Conservation (phyloP, 2,329 filamentous ascomycete species). For the Aspergillus calidoustus region DNA sequence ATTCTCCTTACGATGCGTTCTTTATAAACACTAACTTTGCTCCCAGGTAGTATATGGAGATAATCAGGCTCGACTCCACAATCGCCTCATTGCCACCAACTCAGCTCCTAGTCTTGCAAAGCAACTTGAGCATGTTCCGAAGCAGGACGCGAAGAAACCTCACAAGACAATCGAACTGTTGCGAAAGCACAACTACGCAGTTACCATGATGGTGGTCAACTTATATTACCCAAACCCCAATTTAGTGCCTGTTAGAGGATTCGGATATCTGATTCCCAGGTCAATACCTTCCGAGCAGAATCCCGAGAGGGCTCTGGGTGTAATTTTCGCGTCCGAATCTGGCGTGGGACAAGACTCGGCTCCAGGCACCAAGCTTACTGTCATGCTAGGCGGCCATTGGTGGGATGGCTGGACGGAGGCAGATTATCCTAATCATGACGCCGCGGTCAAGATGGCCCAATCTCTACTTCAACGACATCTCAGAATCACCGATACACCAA, state of each 20-base stretch:
- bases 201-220: conserved; percentile 91
- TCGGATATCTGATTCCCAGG: conserved; percentile 89
- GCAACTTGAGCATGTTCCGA: conserved; percentile 25
- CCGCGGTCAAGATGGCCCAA: conserved; percentile 72
- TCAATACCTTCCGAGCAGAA: conserved; percentile 73
- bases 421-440: conserved; percentile 65
- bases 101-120: conserved; percentile 34
- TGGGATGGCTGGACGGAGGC: conserved; percentile 67
- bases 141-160: conserved; percentile 16
- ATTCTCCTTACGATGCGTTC: background rate
- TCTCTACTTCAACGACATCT: conserved; percentile 74
- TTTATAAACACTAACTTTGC: background rate
- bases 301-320: conserved; percentile 81
- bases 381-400: conserved; percentile 94
- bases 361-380: conserved; percentile 80
- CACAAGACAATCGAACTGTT: conserved; percentile 29
- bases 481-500: conserved; percentile 66
- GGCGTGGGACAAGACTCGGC: conserved; percentile 60
- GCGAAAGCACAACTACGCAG: conserved; percentile 59
- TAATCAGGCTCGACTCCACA: conserved; percentile 23
- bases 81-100: conserved; percentile 41
- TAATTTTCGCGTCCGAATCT: conserved; percentile 84
- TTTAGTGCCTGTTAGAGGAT: conserved; percentile 71
- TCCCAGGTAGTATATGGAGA: conserved; percentile 25
- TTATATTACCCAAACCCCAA: conserved; percentile 74